Evolutionary conservation across 2,329 filamentous ascomycete genomes (phyloP).

Genomic region (Diaporthe velutina): DNA sequence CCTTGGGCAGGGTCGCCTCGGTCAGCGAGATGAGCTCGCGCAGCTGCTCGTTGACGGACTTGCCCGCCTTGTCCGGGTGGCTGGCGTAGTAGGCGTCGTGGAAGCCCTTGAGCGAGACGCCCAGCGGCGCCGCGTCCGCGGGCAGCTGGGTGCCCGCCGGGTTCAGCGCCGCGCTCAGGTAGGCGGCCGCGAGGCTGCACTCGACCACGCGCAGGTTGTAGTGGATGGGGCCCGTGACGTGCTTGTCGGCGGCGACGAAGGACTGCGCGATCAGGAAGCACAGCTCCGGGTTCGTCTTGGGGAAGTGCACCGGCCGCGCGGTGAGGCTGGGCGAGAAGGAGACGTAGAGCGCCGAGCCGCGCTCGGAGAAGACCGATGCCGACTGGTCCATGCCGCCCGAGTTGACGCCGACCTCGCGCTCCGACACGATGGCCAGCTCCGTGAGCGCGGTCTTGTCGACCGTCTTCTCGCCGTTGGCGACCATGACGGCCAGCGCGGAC

Average conservation of each 20-base stretch:
- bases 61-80: conserved; percentile 55
- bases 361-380: conserved; percentile 92
- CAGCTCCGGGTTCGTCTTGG: conserved; percentile 83
- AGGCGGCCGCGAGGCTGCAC: conserved; percentile 87
- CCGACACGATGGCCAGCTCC: conserved; percentile 93
- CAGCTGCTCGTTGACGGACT: conserved; percentile 73
- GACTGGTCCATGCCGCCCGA: conserved; percentile 99
- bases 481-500: conserved; percentile 88
- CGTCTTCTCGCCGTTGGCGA: conserved; percentile 81
- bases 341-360: conserved; percentile 89
- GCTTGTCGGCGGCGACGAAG: conserved; percentile 94
- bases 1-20: conserved; percentile 78
- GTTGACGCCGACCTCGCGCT: conserved; percentile 95
- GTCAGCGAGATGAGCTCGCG: conserved; percentile 78
- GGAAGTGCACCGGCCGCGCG: conserved; percentile 84
- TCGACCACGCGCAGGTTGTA: conserved; percentile 98
- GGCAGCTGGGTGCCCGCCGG: conserved; percentile 73
- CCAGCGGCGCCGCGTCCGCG: conserved; percentile 84
- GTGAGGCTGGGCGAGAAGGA: conserved; percentile 86
- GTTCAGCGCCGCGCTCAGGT: conserved; percentile 70
- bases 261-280: conserved; percentile 95
- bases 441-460: conserved; percentile 94
- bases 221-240: conserved; percentile 90
- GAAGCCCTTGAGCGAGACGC: conserved; percentile 86
- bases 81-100: conserved; percentile 83